Evolutionary conservation across 2,329 filamentous ascomycete species (phyloP), one percentile per base, ranked within the genome.

Genomic region (Lasiodiplodia sp.): DNA sequence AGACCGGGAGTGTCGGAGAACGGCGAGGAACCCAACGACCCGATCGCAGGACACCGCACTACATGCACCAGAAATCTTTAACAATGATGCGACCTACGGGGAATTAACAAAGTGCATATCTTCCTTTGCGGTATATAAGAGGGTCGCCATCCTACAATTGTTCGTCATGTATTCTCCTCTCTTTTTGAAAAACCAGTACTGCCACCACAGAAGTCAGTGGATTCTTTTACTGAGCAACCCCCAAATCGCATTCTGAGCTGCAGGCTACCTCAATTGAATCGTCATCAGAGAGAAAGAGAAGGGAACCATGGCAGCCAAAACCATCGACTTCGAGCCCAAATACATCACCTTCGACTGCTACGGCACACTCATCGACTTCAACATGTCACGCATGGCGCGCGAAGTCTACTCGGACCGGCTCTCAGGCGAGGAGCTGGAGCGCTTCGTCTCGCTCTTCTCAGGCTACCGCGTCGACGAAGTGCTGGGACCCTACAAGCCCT

Each of bases 291-390:
- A 34, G 31, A 34, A 34, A 34, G 31, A 34, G 7, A 34, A 34
- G 28, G 28, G 28, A 28, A 12, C 40, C 44, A 47, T 47, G 44
- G 44, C 44, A 4, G 25, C 65, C n/a, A 38, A 10, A n/a, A 57
- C n/a, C 8, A 68, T 68, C 56, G 57, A 53, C 18, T 68, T 68
- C 66, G 57, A 62, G 56, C 66, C 66, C 57, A 68, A 63, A 25
- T 68, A 68, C 49, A 68, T 68, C 56, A 68, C 66, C 31, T 68
- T 68, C 47, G 66, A 68, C 66, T 68, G 66, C 66, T 68, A 68
- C 57, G 66, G 66, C 57, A 68, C 66, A 6, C 57, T 68, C 23
- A 68, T 49, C 44, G 57, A 68, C 66, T 68, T 68, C 66, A 68
- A 55, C 57, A 68, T 68, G 66, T 68, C 66, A 47, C 56, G 56